Conservation (phyloP, 257 asterid species). For the Capsicum rhomboideum region DNA sequence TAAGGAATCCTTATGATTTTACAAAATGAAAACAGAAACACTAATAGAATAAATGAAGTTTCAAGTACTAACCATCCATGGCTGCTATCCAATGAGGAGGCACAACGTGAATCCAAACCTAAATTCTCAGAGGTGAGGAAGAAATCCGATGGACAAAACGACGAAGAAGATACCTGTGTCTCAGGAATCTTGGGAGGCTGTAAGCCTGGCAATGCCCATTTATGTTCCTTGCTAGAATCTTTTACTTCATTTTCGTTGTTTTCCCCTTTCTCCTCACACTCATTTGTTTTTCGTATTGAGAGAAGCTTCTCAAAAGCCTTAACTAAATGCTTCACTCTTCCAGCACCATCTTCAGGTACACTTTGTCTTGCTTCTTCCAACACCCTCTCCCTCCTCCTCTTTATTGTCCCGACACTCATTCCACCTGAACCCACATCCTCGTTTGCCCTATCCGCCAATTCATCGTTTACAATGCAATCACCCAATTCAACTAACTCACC, state of each 20-base stretch:
- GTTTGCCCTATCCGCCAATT: background rate
- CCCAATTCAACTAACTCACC: slow-evolving; percentile 6
- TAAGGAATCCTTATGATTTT: background rate
- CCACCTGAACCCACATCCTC: slow-evolving; percentile 14
- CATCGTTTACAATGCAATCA: slow-evolving; percentile 7
- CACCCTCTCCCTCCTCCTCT: slow-evolving; percentile 59
- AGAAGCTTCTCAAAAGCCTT: slow-evolving; percentile 69
- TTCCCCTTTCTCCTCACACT: slow-evolving; percentile 25
- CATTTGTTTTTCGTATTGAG: slow-evolving; percentile 26
- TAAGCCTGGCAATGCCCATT: slow-evolving; percentile 60
- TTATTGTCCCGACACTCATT: slow-evolving; percentile 12
- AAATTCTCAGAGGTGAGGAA: slow-evolving; percentile 59
- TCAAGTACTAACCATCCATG: slow-evolving; percentile 45
- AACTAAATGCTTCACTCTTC: slow-evolving; percentile 74
- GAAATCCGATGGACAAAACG: slow-evolving; percentile 63
- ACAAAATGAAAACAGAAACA: background rate
- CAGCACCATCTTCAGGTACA: slow-evolving; percentile 55
- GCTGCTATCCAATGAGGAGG: slow-evolving; percentile 49
- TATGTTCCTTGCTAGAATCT: slow-evolving; percentile 22
- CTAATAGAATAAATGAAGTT: background rate
- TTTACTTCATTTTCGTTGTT: slow-evolving; percentile 26
- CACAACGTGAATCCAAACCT: slow-evolving; percentile 41
- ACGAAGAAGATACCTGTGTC: slow-evolving; percentile 38
- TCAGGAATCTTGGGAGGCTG: slow-evolving; percentile 28
- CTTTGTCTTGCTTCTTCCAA: slow-evolving; percentile 45